Base-by-base conservation (phyloP, 164 flowering plant species). In the Magnolia changhungtana region DNA sequence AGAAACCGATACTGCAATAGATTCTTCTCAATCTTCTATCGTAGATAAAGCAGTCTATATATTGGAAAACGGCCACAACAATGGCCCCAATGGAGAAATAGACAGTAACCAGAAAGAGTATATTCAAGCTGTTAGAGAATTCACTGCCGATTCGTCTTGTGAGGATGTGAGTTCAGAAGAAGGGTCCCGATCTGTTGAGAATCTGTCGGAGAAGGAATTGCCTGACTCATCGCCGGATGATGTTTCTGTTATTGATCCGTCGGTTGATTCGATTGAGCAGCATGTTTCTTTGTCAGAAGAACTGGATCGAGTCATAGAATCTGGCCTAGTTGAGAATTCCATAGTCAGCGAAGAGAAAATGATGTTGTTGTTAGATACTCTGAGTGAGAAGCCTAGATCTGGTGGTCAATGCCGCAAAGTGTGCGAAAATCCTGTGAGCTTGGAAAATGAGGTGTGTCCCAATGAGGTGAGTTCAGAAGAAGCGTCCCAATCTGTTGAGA, bases 1-100 rank as follows among this genome's bases (percentile, higher is more conserved):
- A 2, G 74, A 55, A 7, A 55, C 58, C 18, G 65, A 72, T 29
- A 52, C 29, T 29, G 74, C 84, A 67, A 37, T 31, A 37, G 50
- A 24, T n/a, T 19, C 67, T 59, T 63, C 55, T 64, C 76, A 16
- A 11, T 50, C 72, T 18, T 18, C 31, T 7, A 52, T 31, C 21
- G 14, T 3, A 19, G 29, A 64, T 64, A 67, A 55, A 14, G 11
- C 10, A 71, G 73, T 50, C 19, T 3, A 20, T 7, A 24, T 21
- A 64, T 19, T 9, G 7, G 10, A 64, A 64, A 64, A 64, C 21
- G 61, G 45, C 7, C 45, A 37, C 45, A 37, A 37, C 45, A 37
- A 37, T 5, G 45, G 45, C 7, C 6, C 45, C 7, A 5, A 37
- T 37, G 45, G 45, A 37, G 71, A 63, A 75, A 59, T 63, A 67